These are phyloP conservation scores for Sindora glabra DNA, from an alignment of 306 rosid species.

Conservation along the genomic window DNA sequence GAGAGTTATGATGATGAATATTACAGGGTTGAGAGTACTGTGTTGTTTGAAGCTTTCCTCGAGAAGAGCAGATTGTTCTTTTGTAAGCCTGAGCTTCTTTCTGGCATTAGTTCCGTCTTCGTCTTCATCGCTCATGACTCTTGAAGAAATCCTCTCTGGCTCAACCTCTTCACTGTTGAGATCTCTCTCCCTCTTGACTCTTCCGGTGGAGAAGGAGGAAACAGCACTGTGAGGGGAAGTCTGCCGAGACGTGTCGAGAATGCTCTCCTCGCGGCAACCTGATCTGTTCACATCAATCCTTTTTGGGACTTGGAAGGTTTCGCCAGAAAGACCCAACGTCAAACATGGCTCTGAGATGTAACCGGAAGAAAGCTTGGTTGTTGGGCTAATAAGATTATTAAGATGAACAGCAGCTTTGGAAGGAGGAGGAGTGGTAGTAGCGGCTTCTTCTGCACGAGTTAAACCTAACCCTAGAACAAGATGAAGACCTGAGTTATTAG, in stretches of 20 bases:
- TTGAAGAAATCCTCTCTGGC: constrained; percentile 56
- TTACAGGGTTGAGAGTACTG: constrained; percentile 94
- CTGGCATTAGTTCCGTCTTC: constrained; percentile 76
- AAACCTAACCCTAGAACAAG: constrained; percentile 66
- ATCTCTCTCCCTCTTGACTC: constrained; percentile 88
- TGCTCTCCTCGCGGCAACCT: constrained; percentile 15
- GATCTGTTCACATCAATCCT: constrained; percentile 22
- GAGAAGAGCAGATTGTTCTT: constrained; percentile 76
- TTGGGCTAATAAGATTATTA: too few relatives aligned
- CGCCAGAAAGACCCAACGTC: constrained; percentile 57
- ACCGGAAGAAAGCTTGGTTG: constrained; percentile 19
- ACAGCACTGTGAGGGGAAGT: constrained; percentile 66
- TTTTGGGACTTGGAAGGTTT: not conserved
- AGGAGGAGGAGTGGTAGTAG: too few relatives aligned
- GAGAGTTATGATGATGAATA: not conserved
- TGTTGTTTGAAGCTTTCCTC: constrained; percentile 93
- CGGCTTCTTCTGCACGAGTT: constrained; percentile 11
- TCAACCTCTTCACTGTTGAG: constrained; percentile 53
- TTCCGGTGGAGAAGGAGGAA: constrained; percentile 70
- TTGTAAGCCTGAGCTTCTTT: constrained; percentile 86
- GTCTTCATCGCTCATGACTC: constrained; percentile 87
- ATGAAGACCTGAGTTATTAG: constrained; percentile 44
- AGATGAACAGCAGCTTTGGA: constrained; percentile 19
- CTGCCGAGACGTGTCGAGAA: constrained; percentile 33
- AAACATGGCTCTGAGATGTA: constrained; percentile 50